A percentile compares a stretch with the other conserved stretches of the same genome.
phyloP scores from a whole-genome alignment of 768 basidiomycete species.

The Trametes meyenii region DNA sequence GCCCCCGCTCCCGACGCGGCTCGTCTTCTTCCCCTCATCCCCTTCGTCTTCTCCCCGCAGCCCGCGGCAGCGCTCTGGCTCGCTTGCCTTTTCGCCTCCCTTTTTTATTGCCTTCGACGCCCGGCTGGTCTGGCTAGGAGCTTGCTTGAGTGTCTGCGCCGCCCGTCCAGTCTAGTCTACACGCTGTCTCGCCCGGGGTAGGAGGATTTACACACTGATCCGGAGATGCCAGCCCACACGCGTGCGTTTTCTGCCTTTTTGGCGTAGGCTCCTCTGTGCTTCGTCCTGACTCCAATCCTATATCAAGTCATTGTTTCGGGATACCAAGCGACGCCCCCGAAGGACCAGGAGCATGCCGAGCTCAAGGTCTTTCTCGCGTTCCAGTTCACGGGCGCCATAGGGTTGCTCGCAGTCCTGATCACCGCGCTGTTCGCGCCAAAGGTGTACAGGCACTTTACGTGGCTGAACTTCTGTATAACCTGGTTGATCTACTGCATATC shows the following conservation, averaged over 20 bases:
- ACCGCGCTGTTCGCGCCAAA: constrained; percentile 22
- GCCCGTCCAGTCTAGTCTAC: background rate
- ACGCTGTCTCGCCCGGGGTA: background rate
- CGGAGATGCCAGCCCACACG: constrained; percentile 5
- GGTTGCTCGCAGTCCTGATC: constrained; percentile 18
- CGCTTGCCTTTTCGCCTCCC: background rate
- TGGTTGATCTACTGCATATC: constrained; percentile 25
- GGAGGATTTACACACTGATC: background rate
- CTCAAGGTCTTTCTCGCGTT: constrained; percentile 20
- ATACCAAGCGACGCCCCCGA: background rate
- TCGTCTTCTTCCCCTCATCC: constrained; percentile 9
- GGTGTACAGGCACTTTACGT: constrained; percentile 23
- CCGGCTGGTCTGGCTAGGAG: constrained; percentile 27
- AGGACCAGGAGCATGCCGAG: constrained; percentile 17
- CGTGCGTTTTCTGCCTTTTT: background rate
- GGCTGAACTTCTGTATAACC: constrained; percentile 27
- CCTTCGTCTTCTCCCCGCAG: constrained; percentile 8
- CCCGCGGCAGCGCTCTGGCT: constrained; percentile 18
- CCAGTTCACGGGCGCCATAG: constrained; percentile 12
- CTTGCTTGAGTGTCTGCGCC: constrained; percentile 11
- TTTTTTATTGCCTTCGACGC: background rate
- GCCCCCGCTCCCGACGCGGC: background rate
- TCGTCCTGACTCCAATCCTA: background rate
- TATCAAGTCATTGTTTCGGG: background rate
- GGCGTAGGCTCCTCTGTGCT: background rate